Percentiles rank a stretch among this genome's conserved stretches.
Evolutionary conservation across 2,329 filamentous ascomycete species (phyloP).

Genomic region (Cercospora sesami): DNA sequence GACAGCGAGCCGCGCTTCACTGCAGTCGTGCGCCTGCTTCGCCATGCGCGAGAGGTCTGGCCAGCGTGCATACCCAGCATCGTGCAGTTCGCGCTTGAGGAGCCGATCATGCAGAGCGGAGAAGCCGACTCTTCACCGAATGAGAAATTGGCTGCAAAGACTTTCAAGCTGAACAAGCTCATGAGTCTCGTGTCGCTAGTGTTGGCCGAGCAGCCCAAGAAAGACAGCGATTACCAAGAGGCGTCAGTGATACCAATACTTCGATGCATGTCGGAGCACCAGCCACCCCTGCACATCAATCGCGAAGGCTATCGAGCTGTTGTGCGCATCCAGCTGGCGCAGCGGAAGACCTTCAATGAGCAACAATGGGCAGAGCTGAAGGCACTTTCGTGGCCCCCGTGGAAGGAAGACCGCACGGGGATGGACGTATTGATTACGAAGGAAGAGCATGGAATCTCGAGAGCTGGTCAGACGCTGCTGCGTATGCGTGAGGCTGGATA

Average conservation of each 20-base stretch:
- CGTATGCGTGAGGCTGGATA: constrained; percentile 64
- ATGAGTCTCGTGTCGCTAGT: constrained; percentile 40
- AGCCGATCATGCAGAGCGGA: neutral
- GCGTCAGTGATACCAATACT: constrained; percentile 59
- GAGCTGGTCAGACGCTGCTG: constrained; percentile 56
- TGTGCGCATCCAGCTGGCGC: constrained; percentile 57
- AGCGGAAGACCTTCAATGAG: constrained; percentile 57
- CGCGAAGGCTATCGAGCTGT: constrained; percentile 59
- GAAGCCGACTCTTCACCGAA: neutral
- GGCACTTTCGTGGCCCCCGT: constrained; percentile 63
- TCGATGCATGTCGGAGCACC: constrained; percentile 56
- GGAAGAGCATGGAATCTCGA: constrained; percentile 58
- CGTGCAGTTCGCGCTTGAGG: constrained; percentile 19
- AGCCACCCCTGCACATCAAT: constrained; percentile 58
- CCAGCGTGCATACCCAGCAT: constrained; percentile 44
- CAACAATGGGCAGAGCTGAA: constrained; percentile 60
- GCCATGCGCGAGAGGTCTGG: constrained; percentile 53
- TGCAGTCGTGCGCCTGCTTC: constrained; percentile 51
- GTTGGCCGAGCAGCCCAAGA: constrained; percentile 51
- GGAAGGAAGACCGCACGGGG: constrained; percentile 62
- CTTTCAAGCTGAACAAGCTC: constrained; percentile 32
- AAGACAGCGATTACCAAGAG: constrained; percentile 53
- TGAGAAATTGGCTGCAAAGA: constrained; percentile 4
- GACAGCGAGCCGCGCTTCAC: constrained; percentile 35
- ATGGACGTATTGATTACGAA: constrained; percentile 60